Evolutionary conservation across 2,329 filamentous ascomycete genomes (phyloP), one percentile per base, ranked within the genome.

Genomic region (Penicillium sumatraense): DNA sequence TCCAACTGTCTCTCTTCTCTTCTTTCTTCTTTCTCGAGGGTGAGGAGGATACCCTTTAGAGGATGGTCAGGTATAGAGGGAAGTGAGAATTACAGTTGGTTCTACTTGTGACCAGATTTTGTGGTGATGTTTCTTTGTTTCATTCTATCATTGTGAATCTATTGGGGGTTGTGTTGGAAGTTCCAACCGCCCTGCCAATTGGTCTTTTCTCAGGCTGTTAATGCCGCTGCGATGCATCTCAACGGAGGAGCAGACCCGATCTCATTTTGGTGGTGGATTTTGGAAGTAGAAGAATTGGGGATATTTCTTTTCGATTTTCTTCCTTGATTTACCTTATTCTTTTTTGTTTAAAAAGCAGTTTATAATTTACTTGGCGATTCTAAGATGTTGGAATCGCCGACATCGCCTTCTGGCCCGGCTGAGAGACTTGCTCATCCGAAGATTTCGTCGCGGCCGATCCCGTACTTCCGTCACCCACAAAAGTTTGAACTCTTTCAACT

Each of bases 401-500:
- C 3, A 46, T 53, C 26, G 44, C 21, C 26, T 18, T 42, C 45
- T 31, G 42, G 42, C 14, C 21, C 45, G 47, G 46, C 46, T 50
- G 50, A 42, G 11, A 24, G 41, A 51, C 40, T 49, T 46, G 54
- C 38, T 31, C 54, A 51, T 54, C 54, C 54, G 49, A 53, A 54
- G 57, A 54, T 46, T 54, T 47, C 29, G 48, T 58, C 52, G 49
- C 49, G 53, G 58, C 55, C 58, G 56, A 60, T 60, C 56, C 55
- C 52, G 58, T 54, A 26, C 27, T 45, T 42, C 42, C 42, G 42
- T 38, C 16, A 16, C 35, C 16, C 8, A 9, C 35, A 21, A 8
- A 38, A 10, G 10, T 18, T 11, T 4, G 18, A 33, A 33, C 16
- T 10, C 4, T 20, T 20, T 20, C 36, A 14, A 31, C 29, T 18